Conservation (phyloP, 352 stramenopile genomes). For the Peronospora belbahrii region DNA sequence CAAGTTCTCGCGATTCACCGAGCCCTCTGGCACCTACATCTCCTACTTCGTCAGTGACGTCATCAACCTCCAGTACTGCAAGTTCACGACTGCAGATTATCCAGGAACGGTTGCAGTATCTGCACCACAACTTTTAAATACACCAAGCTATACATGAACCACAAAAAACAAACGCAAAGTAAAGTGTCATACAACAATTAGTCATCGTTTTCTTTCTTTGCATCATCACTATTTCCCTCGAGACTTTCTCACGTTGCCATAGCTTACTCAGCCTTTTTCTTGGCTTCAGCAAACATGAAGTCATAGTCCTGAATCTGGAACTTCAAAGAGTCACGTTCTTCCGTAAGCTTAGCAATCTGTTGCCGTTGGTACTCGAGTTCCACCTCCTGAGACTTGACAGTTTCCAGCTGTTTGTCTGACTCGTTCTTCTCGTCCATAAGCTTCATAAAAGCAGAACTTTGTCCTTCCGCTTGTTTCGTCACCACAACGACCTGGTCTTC, state of each 20-base stretch:
- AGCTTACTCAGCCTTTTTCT: slow-evolving; percentile 78
- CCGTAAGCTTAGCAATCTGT: slow-evolving; percentile 43
- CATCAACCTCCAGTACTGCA: slow-evolving; percentile 15
- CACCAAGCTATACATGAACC: not conserved
- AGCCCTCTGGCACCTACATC: slow-evolving; percentile 15
- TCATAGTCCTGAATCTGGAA: slow-evolving; percentile 83
- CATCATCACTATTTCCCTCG: not conserved
- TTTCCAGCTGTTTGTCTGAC: slow-evolving; percentile 42
- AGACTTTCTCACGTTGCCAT: not conserved
- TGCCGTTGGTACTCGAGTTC: slow-evolving; percentile 38
- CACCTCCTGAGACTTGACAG: slow-evolving; percentile 32
- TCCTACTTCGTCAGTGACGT: slow-evolving; percentile 25
- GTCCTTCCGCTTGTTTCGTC: slow-evolving; percentile 72
- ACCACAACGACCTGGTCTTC: slow-evolving; percentile 44
- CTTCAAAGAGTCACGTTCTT: slow-evolving; percentile 65
- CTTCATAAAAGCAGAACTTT: slow-evolving; percentile 77
- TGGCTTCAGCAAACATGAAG: slow-evolving; percentile 85
- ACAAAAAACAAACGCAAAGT: not conserved
- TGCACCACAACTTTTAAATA: slow-evolving; percentile 27
- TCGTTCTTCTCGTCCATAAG: slow-evolving; percentile 71
- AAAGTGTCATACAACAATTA: not conserved
- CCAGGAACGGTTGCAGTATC: slow-evolving; percentile 44
- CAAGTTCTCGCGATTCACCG: slow-evolving; percentile 3
- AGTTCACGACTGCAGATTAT: slow-evolving; percentile 56
- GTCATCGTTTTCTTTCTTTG: slow-evolving; percentile 2